phyloP scores from a whole-genome alignment of 352 stramenopile genomes.

The Albugo candida region DNA sequence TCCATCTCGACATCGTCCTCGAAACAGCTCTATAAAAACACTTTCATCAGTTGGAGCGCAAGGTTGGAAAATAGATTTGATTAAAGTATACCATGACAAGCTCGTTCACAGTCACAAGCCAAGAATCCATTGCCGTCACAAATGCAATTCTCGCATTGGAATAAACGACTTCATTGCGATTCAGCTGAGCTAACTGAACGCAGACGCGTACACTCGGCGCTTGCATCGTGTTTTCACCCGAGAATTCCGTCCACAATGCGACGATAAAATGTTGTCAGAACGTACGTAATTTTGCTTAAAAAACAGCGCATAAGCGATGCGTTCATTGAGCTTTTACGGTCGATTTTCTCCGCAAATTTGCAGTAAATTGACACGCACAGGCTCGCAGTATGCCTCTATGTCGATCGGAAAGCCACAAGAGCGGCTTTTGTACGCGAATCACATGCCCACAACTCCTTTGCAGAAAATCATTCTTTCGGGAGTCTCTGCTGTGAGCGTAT shows the following conservation, averaged over 20 bases:
- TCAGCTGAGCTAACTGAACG: slow-evolving; percentile 28
- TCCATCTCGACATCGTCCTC: slow-evolving; percentile 52
- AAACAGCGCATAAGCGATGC: too few relatives aligned
- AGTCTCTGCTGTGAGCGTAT: slow-evolving; percentile 74
- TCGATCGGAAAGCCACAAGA: slow-evolving; percentile 23
- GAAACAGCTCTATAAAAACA: slow-evolving; percentile 31
- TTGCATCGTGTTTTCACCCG: slow-evolving; percentile 8
- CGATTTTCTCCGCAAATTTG: too few relatives aligned
- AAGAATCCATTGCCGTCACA: slow-evolving; percentile 31
- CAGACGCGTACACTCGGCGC: slow-evolving; percentile 41
- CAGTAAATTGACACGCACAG: not conserved
- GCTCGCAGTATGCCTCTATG: not conserved
- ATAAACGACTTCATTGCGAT: slow-evolving; percentile 13
- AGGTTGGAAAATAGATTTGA: not conserved
- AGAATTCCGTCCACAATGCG: not conserved
- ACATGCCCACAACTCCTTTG: slow-evolving; percentile 52
- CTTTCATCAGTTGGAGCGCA: not conserved
- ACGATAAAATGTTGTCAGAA: not conserved
- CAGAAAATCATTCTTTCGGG: slow-evolving; percentile 80
- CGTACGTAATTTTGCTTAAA: not conserved
- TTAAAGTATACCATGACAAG: slow-evolving; percentile 39
- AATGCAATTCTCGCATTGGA: slow-evolving; percentile 35
- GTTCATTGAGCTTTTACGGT: too few relatives aligned
- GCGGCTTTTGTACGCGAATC: slow-evolving; percentile 43
- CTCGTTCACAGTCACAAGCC: slow-evolving; percentile 48